Base-by-base conservation (phyloP, 2,329 filamentous ascomycete genomes). In the Helminthosporium solani region DNA sequence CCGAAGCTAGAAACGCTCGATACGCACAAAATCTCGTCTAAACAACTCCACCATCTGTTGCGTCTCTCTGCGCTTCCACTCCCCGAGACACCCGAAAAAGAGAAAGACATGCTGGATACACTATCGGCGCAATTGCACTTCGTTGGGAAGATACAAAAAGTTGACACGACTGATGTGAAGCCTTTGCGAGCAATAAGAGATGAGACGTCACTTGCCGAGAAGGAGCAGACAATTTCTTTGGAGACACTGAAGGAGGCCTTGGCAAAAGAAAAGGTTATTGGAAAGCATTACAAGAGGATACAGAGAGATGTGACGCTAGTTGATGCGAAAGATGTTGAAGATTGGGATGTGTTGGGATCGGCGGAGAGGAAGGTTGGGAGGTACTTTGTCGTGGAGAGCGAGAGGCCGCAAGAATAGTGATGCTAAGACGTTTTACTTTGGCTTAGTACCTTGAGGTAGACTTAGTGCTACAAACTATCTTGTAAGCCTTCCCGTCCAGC, bases 71-170 rank as follows among this genome's bases (percentile, higher is more conserved):
- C 92, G 12, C 84, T 99, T 0, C 90, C 92, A 0, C 78, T 79
- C 1, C 90, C 92, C 0, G 72, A 77, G 15, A 77, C 77, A 2
- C 54, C 74, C 1, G 76, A 76, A 41, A 85, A 90, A 58, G 86
- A 95, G 66, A 61, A 74, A 0, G 72, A 77, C 20, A 89, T 96
- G 82, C 78, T 95, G 3, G 66, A 79, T 18, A 91, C 86, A 1
- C 78, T 99, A 2, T 79, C 85, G 42, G 83, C 87, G 25, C 94
- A 99, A 66, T 80, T 99, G 0, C 86, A 87, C 61, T 99, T 99
- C 64, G 90, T 97, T n/a, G 84, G 82, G 50, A 83, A 90, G 52
- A 84, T 97, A 16, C 91, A 95, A 63, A 75, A 78, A 35, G 85
- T 96, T 39, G 81, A 95, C 67, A 91, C 89, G 0, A 72, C 77